These are phyloP conservation scores for Penicillium sp. DNA, from an alignment of 2,329 filamentous ascomycete species.

Conservation along the genomic window DNA sequence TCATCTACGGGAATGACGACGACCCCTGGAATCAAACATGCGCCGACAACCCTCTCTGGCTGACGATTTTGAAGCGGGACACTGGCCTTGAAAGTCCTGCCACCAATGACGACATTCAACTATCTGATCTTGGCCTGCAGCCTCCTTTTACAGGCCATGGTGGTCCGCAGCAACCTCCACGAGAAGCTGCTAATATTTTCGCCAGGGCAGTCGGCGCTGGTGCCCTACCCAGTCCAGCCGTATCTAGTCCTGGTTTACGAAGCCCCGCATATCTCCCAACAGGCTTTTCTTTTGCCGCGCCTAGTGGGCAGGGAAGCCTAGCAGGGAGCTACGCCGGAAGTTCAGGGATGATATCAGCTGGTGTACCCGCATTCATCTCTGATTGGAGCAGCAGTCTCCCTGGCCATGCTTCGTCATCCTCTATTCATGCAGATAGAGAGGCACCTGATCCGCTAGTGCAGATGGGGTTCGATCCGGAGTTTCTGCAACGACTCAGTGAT, in stretches of 20 bases:
- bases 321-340: constrained; percentile 46
- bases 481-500: constrained; percentile 45
- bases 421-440: constrained; percentile 40
- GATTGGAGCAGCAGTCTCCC: constrained; percentile 44
- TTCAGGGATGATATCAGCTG: constrained; percentile 37
- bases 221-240: constrained; percentile 34
- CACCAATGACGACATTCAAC: constrained; percentile 42
- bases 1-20: constrained; percentile 43
- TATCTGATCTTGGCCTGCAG: constrained; percentile 50
- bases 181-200: constrained; percentile 42
- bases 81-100: constrained; percentile 44
- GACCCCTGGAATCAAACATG: constrained; percentile 53
- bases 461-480: constrained; percentile 48
- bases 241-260: constrained; percentile 41
- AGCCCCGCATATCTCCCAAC: constrained; percentile 40
- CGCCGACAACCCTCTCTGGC: constrained; percentile 55
- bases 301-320: constrained; percentile 46
- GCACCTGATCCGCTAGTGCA: constrained; percentile 43
- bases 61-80: constrained; percentile 53
- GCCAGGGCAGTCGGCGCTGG: constrained; percentile 34
- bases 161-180: constrained; percentile 41
- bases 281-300: constrained; percentile 42
- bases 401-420: constrained; percentile 37
- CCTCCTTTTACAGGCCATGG: constrained; percentile 51
- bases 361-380: constrained; percentile 38